Conservation (phyloP, 2,329 filamentous ascomycete species). For the Penicillium griseofulvum region DNA sequence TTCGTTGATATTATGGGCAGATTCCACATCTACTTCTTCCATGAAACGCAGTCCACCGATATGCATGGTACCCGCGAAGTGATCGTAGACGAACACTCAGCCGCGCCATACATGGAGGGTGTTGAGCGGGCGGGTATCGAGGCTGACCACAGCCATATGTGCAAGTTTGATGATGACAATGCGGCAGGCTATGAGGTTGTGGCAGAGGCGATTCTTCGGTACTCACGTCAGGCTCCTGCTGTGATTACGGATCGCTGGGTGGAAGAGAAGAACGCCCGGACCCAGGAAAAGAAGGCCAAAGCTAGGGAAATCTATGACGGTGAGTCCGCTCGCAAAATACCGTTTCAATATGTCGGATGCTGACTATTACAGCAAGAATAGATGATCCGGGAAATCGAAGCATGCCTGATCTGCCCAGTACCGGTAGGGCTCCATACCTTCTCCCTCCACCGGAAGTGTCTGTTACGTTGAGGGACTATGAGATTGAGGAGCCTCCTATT, state of each 20-base stretch:
- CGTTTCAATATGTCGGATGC: not conserved
- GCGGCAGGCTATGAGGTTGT: slow-evolving; percentile 64
- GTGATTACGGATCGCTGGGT: slow-evolving; percentile 59
- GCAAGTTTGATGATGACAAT: slow-evolving; percentile 64
- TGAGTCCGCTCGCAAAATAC: slow-evolving; percentile 14
- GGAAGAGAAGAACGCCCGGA: slow-evolving; percentile 51
- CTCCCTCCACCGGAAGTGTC: slow-evolving; percentile 30
- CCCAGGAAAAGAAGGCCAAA: slow-evolving; percentile 37
- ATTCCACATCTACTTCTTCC: slow-evolving; percentile 73
- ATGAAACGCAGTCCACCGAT: slow-evolving; percentile 71
- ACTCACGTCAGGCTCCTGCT: slow-evolving; percentile 52
- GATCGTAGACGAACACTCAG: slow-evolving; percentile 69
- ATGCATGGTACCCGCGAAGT: slow-evolving; percentile 61
- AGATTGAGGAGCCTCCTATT: slow-evolving; percentile 38
- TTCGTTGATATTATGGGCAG: slow-evolving; percentile 70
- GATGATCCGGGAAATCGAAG: slow-evolving; percentile 23
- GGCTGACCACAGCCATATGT: slow-evolving; percentile 68
- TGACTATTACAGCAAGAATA: slow-evolving; percentile 14
- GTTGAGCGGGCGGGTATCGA: slow-evolving; percentile 74
- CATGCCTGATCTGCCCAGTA: slow-evolving; percentile 26
- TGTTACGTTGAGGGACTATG: slow-evolving; percentile 35
- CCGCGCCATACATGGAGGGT: slow-evolving; percentile 66
- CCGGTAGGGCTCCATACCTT: slow-evolving; percentile 35
- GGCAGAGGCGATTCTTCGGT: slow-evolving; percentile 48
- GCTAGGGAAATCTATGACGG: slow-evolving; percentile 39